Evolutionary conservation across 768 basidiomycete genomes (phyloP).

Genomic region (Trametes elegans): DNA sequence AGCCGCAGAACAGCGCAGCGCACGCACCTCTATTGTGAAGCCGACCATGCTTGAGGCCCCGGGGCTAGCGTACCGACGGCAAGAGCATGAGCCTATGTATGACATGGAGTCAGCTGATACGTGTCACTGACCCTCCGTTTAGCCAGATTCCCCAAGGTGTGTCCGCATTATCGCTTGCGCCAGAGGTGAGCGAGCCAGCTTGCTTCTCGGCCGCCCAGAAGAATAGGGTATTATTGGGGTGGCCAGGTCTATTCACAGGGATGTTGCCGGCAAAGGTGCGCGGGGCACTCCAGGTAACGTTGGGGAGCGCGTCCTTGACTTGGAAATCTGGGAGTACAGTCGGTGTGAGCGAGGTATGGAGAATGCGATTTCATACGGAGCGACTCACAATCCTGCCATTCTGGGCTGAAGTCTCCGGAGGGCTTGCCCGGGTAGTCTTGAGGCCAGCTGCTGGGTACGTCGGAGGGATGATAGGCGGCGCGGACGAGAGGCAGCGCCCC

Average conservation of each 20-base stretch:
- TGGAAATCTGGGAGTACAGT: constrained; percentile 29
- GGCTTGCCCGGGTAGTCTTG: constrained; percentile 44
- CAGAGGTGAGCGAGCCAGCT: constrained; percentile 36
- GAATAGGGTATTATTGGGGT: constrained; percentile 38
- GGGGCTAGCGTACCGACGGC: constrained; percentile 38
- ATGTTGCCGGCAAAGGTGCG: constrained; percentile 39
- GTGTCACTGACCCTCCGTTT: constrained; percentile 32
- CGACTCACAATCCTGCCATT: constrained; percentile 33
- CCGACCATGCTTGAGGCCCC: constrained; percentile 71
- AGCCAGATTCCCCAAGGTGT: constrained; percentile 41
- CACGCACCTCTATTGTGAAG: constrained; percentile 51
- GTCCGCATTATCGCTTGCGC: constrained; percentile 21
- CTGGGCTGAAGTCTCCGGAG: constrained; percentile 27
- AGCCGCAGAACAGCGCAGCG: background rate
- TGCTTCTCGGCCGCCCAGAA: constrained; percentile 40
- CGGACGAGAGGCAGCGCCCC: no score
- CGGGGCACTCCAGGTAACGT: constrained; percentile 31
- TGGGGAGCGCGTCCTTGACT: constrained; percentile 35
- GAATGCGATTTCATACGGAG: background rate
- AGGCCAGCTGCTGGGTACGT: constrained; percentile 30
- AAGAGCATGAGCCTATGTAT: background rate
- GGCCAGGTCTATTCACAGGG: constrained; percentile 29
- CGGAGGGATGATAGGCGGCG: background rate
- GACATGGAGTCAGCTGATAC: background rate
- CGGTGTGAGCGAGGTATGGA: background rate